phyloP scores from a whole-genome alignment of 768 basidiomycete species.

The Roridomyces roridus region DNA sequence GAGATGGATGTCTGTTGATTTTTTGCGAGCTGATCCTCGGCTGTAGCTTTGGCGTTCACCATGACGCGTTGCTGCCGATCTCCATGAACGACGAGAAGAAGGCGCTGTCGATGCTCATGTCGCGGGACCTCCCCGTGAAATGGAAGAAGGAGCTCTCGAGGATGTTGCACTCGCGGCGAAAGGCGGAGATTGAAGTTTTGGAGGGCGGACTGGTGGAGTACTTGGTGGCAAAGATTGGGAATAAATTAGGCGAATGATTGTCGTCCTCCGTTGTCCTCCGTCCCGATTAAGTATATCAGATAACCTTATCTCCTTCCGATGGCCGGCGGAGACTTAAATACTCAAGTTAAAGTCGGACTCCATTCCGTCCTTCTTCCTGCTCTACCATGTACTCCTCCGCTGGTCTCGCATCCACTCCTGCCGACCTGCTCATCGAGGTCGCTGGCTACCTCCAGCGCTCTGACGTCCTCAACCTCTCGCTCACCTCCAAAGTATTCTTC shows the following conservation, averaged over 20 bases:
- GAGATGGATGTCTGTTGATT: conserved; percentile 19
- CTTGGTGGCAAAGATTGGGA: conserved; percentile 31
- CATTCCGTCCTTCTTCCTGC: not conserved
- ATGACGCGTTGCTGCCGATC: conserved; percentile 71
- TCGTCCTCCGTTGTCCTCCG: not conserved
- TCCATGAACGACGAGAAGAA: conserved; percentile 78
- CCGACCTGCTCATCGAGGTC: conserved; percentile 73
- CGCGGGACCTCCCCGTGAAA: conserved; percentile 55
- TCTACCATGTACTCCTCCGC: not conserved
- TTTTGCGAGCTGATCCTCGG: too few relatives aligned
- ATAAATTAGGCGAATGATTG: not conserved
- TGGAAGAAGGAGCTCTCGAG: conserved; percentile 85
- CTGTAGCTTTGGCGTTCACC: conserved; percentile 62
- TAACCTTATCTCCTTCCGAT: not conserved
- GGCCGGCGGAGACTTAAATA: not conserved
- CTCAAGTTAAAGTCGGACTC: not conserved
- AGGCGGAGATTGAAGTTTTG: conserved; percentile 91
- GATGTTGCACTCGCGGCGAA: conserved; percentile 83
- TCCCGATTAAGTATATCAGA: not conserved
- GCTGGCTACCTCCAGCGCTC: conserved; percentile 56
- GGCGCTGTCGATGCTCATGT: conserved; percentile 71
- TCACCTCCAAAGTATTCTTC: conserved; percentile 63
- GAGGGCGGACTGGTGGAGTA: conserved; percentile 31
- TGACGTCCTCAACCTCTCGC: conserved; percentile 64
- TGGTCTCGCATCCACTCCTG: conserved; percentile 39